Percentiles rank a stretch among this genome's conserved stretches.
These are phyloP conservation scores for Tolypocladium pustulatum DNA, from an alignment of 2,329 filamentous ascomycete genomes.

Conservation along the genomic window DNA sequence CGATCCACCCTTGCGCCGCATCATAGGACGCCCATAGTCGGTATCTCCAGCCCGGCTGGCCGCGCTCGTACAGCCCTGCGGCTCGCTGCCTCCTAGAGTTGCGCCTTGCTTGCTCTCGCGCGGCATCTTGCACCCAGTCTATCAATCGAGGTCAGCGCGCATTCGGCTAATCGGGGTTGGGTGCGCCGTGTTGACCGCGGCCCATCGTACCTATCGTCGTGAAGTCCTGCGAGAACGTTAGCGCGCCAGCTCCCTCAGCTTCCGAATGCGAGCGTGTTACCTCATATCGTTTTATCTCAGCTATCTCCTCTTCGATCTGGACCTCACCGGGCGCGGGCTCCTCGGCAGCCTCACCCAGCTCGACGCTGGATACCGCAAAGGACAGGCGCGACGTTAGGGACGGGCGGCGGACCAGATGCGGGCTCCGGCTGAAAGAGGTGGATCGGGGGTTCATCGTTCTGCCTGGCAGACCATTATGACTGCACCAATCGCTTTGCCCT, in stretches of 20 bases:
- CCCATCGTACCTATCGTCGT: constrained; percentile 68
- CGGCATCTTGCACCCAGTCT: constrained; percentile 98
- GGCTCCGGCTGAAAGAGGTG: constrained; percentile 33
- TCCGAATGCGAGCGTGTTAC: constrained; percentile 21
- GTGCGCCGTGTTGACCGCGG: constrained; percentile 3
- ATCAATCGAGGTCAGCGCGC: constrained; percentile 17
- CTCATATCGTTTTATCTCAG: constrained; percentile 95
- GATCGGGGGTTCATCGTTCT: constrained; percentile 39
- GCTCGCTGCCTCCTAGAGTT: constrained; percentile 64
- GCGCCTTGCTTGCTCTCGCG: constrained; percentile 75
- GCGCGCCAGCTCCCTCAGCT: not conserved
- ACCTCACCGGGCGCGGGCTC: constrained; percentile 47
- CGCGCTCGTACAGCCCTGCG: constrained; percentile 60
- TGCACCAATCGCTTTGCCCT: constrained; percentile 6
- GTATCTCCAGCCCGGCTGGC: constrained; percentile 65
- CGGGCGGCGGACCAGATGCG: constrained; percentile 33
- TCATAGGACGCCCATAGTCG: constrained; percentile 82
- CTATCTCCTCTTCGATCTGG: constrained; percentile 86
- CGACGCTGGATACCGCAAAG: constrained; percentile 54
- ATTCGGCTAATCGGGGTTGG: constrained; percentile 2
- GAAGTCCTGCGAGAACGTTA: constrained; percentile 53
- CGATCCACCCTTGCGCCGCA: constrained; percentile 95
- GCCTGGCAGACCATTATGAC: constrained; percentile 27
- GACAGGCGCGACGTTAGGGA: constrained; percentile 57
- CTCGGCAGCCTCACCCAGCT: constrained; percentile 47